Base-by-base conservation (phyloP, 495 filamentous ascomycete genomes). In the Penicillium mononematosum region DNA sequence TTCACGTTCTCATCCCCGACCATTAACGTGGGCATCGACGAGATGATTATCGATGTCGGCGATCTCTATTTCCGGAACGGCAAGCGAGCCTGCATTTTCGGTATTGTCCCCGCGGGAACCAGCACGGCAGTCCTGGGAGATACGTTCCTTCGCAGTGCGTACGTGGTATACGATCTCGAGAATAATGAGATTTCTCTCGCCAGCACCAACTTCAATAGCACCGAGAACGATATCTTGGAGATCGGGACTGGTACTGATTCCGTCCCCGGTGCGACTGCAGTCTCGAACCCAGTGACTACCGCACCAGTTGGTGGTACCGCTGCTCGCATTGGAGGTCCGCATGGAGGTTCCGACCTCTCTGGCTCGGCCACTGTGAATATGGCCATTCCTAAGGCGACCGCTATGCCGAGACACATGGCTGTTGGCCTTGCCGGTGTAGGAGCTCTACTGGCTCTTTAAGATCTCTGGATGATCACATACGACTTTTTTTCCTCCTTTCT, bases 101-200 rank as follows among this genome's bases (percentile, higher is more conserved):
- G 91, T 45, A 88, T 97, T 68, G 79, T 81, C 8, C 87, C 89
- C 12, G 83, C 89, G 5, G 86, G 83, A 1, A 63, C 73, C n/a
- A 83, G 81, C 44, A 85, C 83, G 4, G 75, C 81, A 38, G 87
- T 96, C 5, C 74, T 98, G 32, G 93, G 93, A 12, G 93, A 98
- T 68, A 97, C 93, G 0, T 98, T 97, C 75, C 78, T 98, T 16
- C 83, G 94, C 53, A 89, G 86, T 34, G 91, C 92, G 0, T 98
- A 97, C 64, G 85, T 96, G 27, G 93, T 98, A 0, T 97, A 92
- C 65, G 92, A 97, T 63, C 75, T 97, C 16, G 81, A 78, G 14
- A 96, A 93, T 67, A 91, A 96, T 71, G 81, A 91, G 72, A 92
- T 98, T 55, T 88, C 87, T 11, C 71, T 98, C 39, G 93, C 91